Evolutionary conservation across 176 grass and related monocot genomes (phyloP).

Genomic region (Echinochloa phyllopogon): DNA sequence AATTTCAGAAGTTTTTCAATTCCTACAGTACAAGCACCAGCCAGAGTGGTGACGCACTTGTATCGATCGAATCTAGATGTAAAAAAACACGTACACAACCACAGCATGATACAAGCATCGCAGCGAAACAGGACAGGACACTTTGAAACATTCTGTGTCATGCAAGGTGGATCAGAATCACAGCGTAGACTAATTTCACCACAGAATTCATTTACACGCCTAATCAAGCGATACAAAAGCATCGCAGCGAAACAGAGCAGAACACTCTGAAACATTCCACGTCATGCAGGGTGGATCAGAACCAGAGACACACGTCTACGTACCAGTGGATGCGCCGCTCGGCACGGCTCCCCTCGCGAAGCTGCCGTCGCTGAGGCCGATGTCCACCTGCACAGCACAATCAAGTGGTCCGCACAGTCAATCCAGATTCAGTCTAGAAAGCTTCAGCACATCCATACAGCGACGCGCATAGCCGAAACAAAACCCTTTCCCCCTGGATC

Average conservation of each 20-base stretch:
- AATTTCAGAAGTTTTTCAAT: too few relatives aligned
- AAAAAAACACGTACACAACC: background rate
- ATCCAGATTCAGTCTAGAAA: slow-evolving; percentile 2
- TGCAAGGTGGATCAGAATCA: background rate
- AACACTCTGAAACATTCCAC: background rate
- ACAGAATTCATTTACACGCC: background rate
- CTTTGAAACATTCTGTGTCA: background rate
- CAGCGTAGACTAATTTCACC: background rate
- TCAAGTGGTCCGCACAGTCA: too few relatives aligned
- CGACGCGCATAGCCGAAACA: background rate
- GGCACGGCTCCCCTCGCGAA: slow-evolving; percentile 85
- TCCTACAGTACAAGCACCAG: background rate
- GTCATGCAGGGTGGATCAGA: background rate
- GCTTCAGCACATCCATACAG: background rate
- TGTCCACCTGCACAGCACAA: slow-evolving; percentile 55
- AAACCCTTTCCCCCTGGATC: background rate
- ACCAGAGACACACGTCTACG: too few relatives aligned
- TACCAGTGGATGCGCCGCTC: slow-evolving; percentile 95
- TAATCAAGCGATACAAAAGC: background rate
- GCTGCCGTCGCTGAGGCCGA: slow-evolving; percentile 60
- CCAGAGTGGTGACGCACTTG: too few relatives aligned
- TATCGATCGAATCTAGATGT: background rate
- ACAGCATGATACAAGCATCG: too few relatives aligned
- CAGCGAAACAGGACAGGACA: background rate
- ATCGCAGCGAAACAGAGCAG: background rate